Conservation (phyloP, 2,329 filamentous ascomycete genomes). For the Coleophoma cylindrospora region DNA sequence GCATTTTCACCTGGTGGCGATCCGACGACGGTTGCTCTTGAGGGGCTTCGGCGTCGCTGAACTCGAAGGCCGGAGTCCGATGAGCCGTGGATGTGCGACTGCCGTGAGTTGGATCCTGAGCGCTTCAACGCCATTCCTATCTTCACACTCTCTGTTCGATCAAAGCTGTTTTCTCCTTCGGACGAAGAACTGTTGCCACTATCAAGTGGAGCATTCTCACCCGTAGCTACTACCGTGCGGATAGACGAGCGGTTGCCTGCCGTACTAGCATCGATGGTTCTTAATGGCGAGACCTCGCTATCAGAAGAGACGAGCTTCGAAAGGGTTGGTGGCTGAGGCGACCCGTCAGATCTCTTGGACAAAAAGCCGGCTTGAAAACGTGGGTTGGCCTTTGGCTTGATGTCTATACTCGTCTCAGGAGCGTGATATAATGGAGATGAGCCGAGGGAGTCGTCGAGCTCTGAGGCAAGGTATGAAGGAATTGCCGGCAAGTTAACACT, state of each 20-base stretch:
- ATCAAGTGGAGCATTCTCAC: constrained; percentile 20
- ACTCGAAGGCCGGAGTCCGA: constrained; percentile 16
- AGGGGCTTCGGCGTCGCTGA: constrained; percentile 27
- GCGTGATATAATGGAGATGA: constrained; percentile 50
- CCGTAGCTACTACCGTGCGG: constrained; percentile 25
- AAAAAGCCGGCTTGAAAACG: constrained; percentile 89
- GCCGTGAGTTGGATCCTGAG: constrained; percentile 21
- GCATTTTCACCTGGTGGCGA: constrained; percentile 52
- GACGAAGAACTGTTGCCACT: constrained; percentile 31
- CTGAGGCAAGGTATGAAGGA: constrained; percentile 45
- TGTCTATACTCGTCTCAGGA: constrained; percentile 53
- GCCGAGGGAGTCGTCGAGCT: constrained; percentile 34
- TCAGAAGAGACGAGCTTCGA: constrained; percentile 52
- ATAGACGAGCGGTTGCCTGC: constrained; percentile 40
- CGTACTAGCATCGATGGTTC: constrained; percentile 43
- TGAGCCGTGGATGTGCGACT: constrained; percentile 13
- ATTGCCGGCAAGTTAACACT: constrained; percentile 38
- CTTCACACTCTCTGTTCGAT: constrained; percentile 21
- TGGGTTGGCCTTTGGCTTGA: constrained; percentile 57
- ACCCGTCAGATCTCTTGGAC: constrained; percentile 58
- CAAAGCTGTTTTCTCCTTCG: constrained; percentile 24
- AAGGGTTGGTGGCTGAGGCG: constrained; percentile 55
- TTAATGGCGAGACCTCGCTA: constrained; percentile 49
- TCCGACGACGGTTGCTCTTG: constrained; percentile 40
- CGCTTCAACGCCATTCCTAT: constrained; percentile 25